phyloP scores from a whole-genome alignment of 139 green algal genomes.

The Raphidocelis subcapitata region DNA sequence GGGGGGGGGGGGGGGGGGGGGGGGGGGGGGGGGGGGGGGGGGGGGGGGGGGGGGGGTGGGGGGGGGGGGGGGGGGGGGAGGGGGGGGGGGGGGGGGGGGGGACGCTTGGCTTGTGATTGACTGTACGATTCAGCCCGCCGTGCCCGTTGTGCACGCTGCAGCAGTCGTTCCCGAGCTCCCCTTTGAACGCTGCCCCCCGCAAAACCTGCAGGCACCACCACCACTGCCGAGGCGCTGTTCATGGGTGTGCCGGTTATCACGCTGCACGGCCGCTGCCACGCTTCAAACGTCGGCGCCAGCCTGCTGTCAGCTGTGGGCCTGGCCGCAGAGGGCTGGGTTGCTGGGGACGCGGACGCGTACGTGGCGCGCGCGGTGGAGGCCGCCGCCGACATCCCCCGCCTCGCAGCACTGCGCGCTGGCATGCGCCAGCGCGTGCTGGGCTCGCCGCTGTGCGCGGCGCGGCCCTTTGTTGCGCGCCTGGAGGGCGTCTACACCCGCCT shows the following conservation, averaged over 20 bases:
- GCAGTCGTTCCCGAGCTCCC: not conserved
- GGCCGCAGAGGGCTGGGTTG: slow-evolving; percentile 75
- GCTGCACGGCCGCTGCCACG: slow-evolving; percentile 83
- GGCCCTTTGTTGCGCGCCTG: slow-evolving; percentile 68
- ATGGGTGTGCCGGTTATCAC: slow-evolving; percentile 96
- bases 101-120: too few relatives aligned
- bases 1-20: too few relatives aligned
- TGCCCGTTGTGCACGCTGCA: too few relatives aligned
- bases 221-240: slow-evolving; percentile 91
- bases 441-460: slow-evolving; percentile 79
- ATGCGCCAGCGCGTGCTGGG: slow-evolving; percentile 80
- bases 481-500: slow-evolving; percentile 76
- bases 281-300: slow-evolving; percentile 92
- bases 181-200: not conserved
- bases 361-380: slow-evolving; percentile 63
- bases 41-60: too few relatives aligned
- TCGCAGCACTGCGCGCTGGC: slow-evolving; percentile 60
- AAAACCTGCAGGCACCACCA: slow-evolving; percentile 85
- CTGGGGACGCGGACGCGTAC: slow-evolving; percentile 77
- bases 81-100: too few relatives aligned
- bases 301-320: slow-evolving; percentile 84
- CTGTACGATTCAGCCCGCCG: too few relatives aligned
- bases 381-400: slow-evolving; percentile 44
- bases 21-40: too few relatives aligned
- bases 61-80: too few relatives aligned